phyloP scores from a whole-genome alignment of 2,329 filamentous ascomycete species.

The Beauveria brongniartii region DNA sequence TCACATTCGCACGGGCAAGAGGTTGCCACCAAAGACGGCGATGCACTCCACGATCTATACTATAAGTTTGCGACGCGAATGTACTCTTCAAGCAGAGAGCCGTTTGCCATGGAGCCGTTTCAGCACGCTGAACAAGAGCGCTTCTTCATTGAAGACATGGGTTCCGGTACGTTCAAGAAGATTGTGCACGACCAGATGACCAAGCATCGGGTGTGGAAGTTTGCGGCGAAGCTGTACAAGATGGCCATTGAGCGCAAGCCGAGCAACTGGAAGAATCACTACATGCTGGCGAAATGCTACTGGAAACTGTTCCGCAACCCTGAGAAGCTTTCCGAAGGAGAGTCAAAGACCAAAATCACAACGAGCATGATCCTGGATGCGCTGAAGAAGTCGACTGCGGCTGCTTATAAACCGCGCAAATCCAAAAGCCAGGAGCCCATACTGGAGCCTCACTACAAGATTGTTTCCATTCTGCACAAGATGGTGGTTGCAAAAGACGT shows the following conservation, averaged over 20 bases:
- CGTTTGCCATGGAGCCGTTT: slow-evolving; percentile 56
- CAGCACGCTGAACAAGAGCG: slow-evolving; percentile 47
- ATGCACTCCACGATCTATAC: slow-evolving; percentile 50
- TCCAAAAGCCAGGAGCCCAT: slow-evolving; percentile 63
- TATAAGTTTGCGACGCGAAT: slow-evolving; percentile 54
- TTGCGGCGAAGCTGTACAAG: slow-evolving; percentile 46
- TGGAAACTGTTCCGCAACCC: slow-evolving; percentile 56
- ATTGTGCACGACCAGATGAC: slow-evolving; percentile 49
- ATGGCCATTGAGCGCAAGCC: slow-evolving; percentile 48
- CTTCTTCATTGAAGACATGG: slow-evolving; percentile 45
- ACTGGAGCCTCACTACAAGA: slow-evolving; percentile 88
- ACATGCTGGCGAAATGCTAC: slow-evolving; percentile 54
- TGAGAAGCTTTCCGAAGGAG: slow-evolving; percentile 33
- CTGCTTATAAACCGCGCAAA: slow-evolving; percentile 44
- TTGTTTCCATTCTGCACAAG: slow-evolving; percentile 75
- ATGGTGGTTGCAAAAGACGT: slow-evolving; percentile 53
- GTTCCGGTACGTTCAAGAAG: slow-evolving; percentile 42
- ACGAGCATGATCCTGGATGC: slow-evolving; percentile 36
- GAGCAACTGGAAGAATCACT: slow-evolving; percentile 51
- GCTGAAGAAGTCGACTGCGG: slow-evolving; percentile 42
- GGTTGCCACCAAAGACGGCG: slow-evolving; percentile 37
- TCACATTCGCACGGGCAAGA: slow-evolving; percentile 44
- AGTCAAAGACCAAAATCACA: slow-evolving; percentile 25
- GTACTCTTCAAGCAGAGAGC: slow-evolving; percentile 54
- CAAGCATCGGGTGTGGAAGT: slow-evolving; percentile 55